A percentile compares a stretch with the other conserved stretches of the same genome.
Conservation (phyloP, 106 monocot species). For the Cymbidium sinense region DNA sequence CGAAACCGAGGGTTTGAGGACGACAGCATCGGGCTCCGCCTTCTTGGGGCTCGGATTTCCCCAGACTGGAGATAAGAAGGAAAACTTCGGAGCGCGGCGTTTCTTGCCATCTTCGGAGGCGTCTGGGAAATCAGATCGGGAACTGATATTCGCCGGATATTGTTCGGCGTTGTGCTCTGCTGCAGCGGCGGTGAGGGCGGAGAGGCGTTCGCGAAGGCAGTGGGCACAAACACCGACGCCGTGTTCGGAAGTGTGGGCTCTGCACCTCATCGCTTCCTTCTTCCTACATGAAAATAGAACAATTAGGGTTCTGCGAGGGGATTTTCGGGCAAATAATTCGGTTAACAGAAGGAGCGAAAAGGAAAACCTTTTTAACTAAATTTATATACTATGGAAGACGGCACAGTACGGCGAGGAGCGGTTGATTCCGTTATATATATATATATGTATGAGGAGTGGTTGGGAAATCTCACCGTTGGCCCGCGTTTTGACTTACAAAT, state of each 20-base stretch:
- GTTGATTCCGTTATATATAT: too few species aligned
- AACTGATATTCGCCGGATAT: conserved; percentile 12
- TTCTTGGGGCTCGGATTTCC: conserved; percentile 13
- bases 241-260: conserved; percentile 38
- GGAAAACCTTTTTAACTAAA: too few species aligned
- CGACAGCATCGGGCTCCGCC: not conserved
- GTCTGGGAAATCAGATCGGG: conserved; percentile 38
- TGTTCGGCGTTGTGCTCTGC: conserved; percentile 7
- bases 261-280: conserved; percentile 46
- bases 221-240: conserved; percentile 64
- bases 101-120: not conserved
- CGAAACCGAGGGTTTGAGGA: not conserved
- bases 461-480: too few species aligned
- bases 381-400: too few species aligned
- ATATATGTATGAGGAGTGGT: too few species aligned
- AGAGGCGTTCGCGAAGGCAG: conserved; percentile 78
- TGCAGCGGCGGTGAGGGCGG: conserved; percentile 23
- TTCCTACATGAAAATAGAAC: not conserved
- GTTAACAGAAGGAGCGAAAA: too few species aligned
- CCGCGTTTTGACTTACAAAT: too few species aligned
- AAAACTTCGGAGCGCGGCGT: conserved; percentile 7
- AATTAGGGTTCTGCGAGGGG: too few species aligned
- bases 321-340: too few species aligned
- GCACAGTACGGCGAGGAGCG: too few species aligned
- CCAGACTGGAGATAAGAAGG: conserved; percentile 36